Percentiles rank a stretch among this genome's conserved stretches.
phyloP scores from a whole-genome alignment of 345 rosid genomes.

The Melaleuca alternifolia region DNA sequence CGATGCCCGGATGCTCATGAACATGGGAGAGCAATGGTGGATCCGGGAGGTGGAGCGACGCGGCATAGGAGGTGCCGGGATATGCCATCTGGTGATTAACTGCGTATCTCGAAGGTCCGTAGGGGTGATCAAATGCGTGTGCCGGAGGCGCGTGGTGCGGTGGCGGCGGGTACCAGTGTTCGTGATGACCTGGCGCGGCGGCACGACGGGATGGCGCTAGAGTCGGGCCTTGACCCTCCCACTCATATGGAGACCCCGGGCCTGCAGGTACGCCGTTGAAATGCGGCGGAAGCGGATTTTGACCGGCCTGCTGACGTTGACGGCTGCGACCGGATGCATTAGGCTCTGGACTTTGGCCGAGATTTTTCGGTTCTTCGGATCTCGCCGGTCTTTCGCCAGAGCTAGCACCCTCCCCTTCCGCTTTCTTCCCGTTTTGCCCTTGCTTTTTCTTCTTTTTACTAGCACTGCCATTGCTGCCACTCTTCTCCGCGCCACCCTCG shows the following conservation, averaged over 20 bases:
- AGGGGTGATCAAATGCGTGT: not conserved
- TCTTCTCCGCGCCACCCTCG: not conserved
- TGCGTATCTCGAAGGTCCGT: not conserved
- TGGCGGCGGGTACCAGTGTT: not conserved
- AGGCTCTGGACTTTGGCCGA: not conserved
- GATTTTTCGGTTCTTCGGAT: not conserved
- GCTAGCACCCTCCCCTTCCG: not conserved
- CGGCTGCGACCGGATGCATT: not conserved
- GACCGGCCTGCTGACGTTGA: not conserved
- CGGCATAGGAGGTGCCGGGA: not conserved
- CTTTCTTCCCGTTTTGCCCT: constrained; percentile 4
- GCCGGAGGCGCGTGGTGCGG: not conserved
- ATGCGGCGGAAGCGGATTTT: not conserved
- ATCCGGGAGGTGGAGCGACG: not conserved
- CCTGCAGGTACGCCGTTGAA: not conserved
- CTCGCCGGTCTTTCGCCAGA: not conserved
- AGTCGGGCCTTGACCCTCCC: not conserved
- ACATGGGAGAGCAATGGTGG: not conserved
- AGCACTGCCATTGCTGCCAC: not conserved
- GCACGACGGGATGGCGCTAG: not conserved
- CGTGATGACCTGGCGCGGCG: not conserved
- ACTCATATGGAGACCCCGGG: not conserved
- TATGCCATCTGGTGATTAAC: not conserved
- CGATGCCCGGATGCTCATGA: not conserved
- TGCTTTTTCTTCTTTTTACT: constrained; percentile 5